phyloP scores from a whole-genome alignment of 768 basidiomycete species.

The Mycena crocata region DNA sequence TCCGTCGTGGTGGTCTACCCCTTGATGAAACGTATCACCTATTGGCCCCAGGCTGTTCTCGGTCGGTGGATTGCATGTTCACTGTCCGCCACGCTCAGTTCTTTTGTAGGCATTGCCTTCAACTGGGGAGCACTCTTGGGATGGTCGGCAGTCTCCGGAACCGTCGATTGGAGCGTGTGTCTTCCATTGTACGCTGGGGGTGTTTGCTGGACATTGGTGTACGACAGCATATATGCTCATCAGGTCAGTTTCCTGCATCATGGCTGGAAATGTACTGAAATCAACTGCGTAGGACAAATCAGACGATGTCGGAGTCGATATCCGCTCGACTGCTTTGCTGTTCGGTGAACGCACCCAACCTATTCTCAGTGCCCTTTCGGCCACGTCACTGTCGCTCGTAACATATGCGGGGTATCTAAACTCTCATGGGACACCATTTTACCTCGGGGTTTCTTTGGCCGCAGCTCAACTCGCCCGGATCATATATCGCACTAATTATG shows the following conservation, averaged over 20 bases:
- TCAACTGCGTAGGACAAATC: constrained; percentile 77
- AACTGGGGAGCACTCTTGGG: constrained; percentile 98
- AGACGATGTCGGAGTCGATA: constrained; percentile 89
- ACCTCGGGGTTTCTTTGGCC: constrained; percentile 79
- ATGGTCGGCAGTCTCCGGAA: constrained; percentile 92
- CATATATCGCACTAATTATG: constrained; percentile 79
- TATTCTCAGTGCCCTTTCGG: constrained; percentile 80
- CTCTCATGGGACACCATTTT: constrained; percentile 82
- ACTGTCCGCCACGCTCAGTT: not conserved
- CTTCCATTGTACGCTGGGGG: constrained; percentile 92
- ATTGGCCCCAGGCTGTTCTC: constrained; percentile 97
- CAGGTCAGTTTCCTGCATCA: constrained; percentile 64
- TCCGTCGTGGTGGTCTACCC: constrained; percentile 92
- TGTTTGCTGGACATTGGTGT: constrained; percentile 93
- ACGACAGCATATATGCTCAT: constrained; percentile 98
- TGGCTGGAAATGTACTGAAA: not conserved
- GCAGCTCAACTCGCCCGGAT: constrained; percentile 83
- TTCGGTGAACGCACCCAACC: constrained; percentile 84
- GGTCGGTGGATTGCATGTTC: constrained; percentile 62
- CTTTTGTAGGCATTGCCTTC: constrained; percentile 82
- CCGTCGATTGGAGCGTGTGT: constrained; percentile 84
- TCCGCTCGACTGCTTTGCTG: constrained; percentile 93
- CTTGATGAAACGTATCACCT: constrained; percentile 95
- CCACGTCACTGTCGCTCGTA: constrained; percentile 78
- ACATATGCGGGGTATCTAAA: constrained; percentile 86